Evolutionary conservation across 108 stramenopile genomes (phyloP), one percentile per base, ranked within the genome.

Genomic region (Mediolabrus comicus): DNA sequence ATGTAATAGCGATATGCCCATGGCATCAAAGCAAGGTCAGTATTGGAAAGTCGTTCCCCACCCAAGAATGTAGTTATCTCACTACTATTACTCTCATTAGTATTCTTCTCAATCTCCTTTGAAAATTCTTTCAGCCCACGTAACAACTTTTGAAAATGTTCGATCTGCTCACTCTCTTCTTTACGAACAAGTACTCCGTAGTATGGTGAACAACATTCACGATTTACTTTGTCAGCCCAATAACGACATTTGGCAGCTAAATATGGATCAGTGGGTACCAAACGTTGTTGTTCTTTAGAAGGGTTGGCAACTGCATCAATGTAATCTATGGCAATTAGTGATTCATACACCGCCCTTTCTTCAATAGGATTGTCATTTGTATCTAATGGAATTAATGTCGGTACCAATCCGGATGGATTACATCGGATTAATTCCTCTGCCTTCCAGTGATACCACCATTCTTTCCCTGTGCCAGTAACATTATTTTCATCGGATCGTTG

Each of bases 391-490:
- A 89, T 86, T 43, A 95, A 62, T 8, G 93, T 95, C 26, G 92
- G 92, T 0, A 95, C 90, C 29, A 95, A 61, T 3, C 80, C 93
- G 25, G 82, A 75, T 26, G 89, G 87, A 72, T 90, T 90, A 27
- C 73, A 59, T 12, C 86, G 75, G 29, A 68, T 75, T 28, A 95
- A 65, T 74, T 90, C 90, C 14, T 85, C 86, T 39, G 82, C 81
- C 65, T 95, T 95, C 87, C 87, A 92, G 63, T 95, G 93, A 72
- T 95, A 95, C 82, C 85, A 92, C 90, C 90, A 95, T 49, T 95
- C 93, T 13, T 89, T 75, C n/a, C 90, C 87, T 0, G 83, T 80
- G 8, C 84, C 85, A 7, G 90, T 88, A 0, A 89, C 85, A 61
- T 87, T 86, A 0, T 87, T 76, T 14, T 87, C 75, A 63, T 92